A percentile compares a stretch with the other conserved stretches of the same genome.
Evolutionary conservation across 177 flowering plant genomes (phyloP).

Genomic region (Telopea speciosissima): DNA sequence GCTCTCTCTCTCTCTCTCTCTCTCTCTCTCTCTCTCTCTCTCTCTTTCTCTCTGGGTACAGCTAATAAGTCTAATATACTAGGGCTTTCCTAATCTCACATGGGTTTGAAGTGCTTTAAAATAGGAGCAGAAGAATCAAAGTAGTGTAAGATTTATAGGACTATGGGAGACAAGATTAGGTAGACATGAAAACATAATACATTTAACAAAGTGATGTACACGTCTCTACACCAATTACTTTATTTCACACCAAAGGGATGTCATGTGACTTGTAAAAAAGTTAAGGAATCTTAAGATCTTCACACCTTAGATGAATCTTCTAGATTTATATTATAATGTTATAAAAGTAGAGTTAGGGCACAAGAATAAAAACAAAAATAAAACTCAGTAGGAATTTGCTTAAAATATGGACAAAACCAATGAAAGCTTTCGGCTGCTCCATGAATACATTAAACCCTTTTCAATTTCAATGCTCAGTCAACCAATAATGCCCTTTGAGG

Average conservation of each 20-base stretch:
- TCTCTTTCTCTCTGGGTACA: neutral
- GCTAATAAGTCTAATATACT: neutral
- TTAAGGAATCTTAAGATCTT: conserved; percentile 7
- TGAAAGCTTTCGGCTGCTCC: neutral
- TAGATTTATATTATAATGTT: neutral
- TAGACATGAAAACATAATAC: conserved; percentile 2
- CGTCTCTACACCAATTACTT: conserved; percentile 11
- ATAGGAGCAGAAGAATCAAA: neutral
- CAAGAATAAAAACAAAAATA: no score
- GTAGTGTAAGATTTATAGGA: neutral
- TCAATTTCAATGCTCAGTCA: conserved; percentile 1
- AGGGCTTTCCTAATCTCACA: conserved; percentile 7
- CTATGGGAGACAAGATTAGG: conserved; percentile 9
- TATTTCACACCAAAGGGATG: conserved; percentile 13
- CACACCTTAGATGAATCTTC: conserved; percentile 4
- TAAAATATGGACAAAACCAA: neutral
- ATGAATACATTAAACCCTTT: neutral
- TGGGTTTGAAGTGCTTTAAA: neutral
- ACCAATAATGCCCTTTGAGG: neutral
- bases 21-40: conserved; percentile 2
- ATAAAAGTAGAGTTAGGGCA: neutral
- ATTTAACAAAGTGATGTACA: conserved; percentile 13
- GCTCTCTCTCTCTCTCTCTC: no score
- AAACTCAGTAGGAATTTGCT: no score
- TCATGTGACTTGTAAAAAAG: conserved; percentile 11